Percentiles rank a stretch among this genome's conserved stretches.
These are phyloP conservation scores for Tulasnella sp. DNA, from an alignment of 768 basidiomycete genomes.

Conservation along the genomic window DNA sequence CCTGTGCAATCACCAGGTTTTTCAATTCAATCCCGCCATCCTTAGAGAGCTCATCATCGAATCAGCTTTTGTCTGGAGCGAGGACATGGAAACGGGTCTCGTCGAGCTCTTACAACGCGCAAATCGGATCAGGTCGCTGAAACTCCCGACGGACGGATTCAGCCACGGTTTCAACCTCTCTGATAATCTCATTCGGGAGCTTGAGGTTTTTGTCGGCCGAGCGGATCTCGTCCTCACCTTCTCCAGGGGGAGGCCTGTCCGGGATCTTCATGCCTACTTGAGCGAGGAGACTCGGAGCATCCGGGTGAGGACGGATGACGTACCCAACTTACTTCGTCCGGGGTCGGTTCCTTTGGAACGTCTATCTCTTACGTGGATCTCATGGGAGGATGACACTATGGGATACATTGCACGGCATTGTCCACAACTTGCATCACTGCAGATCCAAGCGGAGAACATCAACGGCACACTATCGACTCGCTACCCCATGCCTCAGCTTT, in stretches of 20 bases:
- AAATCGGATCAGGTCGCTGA: background rate
- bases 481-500: background rate
- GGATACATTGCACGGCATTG: background rate
- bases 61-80: background rate
- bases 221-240: no score
- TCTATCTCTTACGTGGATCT: no score
- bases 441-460: conserved; percentile 39
- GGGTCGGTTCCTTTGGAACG: no score
- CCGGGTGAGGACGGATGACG: no score
- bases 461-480: background rate
- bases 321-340: no score
- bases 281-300: no score
- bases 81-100: background rate
- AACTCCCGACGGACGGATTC: background rate
- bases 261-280: no score
- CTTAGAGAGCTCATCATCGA: background rate
- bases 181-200: background rate
- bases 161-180: background rate
- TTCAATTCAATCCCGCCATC: background rate
- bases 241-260: no score
- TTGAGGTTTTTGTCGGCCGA: no score
- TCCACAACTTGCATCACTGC: background rate
- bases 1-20: background rate
- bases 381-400: background rate
- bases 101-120: background rate